A percentile compares a stretch with the other conserved stretches of the same genome.
Conservation (phyloP, 176 grass and related monocot species). For the Poa pratensis region DNA sequence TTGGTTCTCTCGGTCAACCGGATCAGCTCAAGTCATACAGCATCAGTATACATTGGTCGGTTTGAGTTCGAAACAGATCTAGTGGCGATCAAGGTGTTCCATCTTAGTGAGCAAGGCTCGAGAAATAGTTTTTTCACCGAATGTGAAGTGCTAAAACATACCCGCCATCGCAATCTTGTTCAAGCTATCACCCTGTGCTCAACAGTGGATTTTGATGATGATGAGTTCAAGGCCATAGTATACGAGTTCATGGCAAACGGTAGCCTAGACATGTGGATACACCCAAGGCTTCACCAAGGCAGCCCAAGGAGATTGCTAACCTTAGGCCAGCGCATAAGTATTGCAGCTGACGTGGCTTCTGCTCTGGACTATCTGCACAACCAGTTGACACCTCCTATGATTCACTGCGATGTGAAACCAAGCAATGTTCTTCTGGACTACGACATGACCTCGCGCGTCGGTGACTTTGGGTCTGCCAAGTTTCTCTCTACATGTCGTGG, state of each 20-base stretch:
- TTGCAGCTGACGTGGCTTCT: constrained; percentile 22
- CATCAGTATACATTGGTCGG: constrained; percentile 41
- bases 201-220: constrained; percentile 17
- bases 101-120: background rate
- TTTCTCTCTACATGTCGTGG: constrained; percentile 22
- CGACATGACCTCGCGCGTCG: constrained; percentile 37
- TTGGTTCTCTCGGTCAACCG: constrained; percentile 34
- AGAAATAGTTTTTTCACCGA: background rate
- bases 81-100: constrained; percentile 42
- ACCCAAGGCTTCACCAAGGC: background rate
- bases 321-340: constrained; percentile 35
- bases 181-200: constrained; percentile 45
- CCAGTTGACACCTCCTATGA: constrained; percentile 38
- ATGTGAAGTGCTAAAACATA: constrained; percentile 24
- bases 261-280: constrained; percentile 43
- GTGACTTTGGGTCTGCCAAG: constrained; percentile 46
- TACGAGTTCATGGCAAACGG: constrained; percentile 53
- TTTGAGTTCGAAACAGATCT: constrained; percentile 40
- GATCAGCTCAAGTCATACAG: constrained; percentile 20
- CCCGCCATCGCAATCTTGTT: constrained; percentile 39
- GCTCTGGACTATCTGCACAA: constrained; percentile 49
- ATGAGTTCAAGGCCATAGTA: constrained; percentile 46
- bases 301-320: constrained; percentile 17
- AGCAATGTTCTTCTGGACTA: constrained; percentile 47
- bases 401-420: constrained; percentile 43